These are phyloP conservation scores for Entelexis sorbosivorans DNA, from an alignment of 1,139 yeast genomes.

Conservation along the genomic window DNA sequence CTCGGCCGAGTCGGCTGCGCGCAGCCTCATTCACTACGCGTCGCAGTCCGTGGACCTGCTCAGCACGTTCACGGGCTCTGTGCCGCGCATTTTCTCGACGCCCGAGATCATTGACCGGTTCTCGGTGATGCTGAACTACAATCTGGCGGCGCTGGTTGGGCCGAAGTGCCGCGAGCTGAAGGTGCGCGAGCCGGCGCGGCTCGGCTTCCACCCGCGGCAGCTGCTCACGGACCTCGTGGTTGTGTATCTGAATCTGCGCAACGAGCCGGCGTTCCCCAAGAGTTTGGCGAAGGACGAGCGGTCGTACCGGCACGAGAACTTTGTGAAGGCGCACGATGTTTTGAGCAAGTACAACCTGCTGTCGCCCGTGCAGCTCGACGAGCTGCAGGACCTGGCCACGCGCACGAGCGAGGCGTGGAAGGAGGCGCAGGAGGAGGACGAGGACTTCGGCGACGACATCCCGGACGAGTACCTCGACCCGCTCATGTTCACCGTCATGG, in stretches of 20 bases:
- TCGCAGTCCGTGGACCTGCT: constrained; percentile 74
- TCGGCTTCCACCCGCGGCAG: constrained; percentile 69
- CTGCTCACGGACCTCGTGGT: constrained; percentile 60
- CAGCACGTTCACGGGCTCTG: constrained; percentile 70
- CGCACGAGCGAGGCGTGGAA: constrained; percentile 50
- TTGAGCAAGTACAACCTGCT: constrained; percentile 46
- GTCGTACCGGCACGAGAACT: constrained; percentile 59
- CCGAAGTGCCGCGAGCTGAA: constrained; percentile 84
- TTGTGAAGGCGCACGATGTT: constrained; percentile 59
- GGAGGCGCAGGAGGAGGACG: constrained; percentile 64
- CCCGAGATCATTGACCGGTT: constrained; percentile 87
- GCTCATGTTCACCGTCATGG: constrained; percentile 88
- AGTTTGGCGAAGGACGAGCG: constrained; percentile 89
- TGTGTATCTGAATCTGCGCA: constrained; percentile 61
- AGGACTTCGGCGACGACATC: constrained; percentile 76
- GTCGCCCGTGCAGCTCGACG: constrained; percentile 43
- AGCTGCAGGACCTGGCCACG: constrained; percentile 47
- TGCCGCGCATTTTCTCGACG: constrained; percentile 75
- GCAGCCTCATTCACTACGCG: constrained; percentile 70
- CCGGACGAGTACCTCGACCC: constrained; percentile 98
- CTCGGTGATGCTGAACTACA: constrained; percentile 92
- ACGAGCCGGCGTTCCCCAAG: constrained; percentile 50
- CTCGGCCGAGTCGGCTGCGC: constrained; percentile 64
- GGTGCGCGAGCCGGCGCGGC: constrained; percentile 74
- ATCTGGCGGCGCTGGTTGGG: constrained; percentile 81